Percentiles rank a stretch among this genome's conserved stretches.
phyloP scores from a whole-genome alignment of 192 early-diverging fungal species.

The Pecoramyces ruminantium region DNA sequence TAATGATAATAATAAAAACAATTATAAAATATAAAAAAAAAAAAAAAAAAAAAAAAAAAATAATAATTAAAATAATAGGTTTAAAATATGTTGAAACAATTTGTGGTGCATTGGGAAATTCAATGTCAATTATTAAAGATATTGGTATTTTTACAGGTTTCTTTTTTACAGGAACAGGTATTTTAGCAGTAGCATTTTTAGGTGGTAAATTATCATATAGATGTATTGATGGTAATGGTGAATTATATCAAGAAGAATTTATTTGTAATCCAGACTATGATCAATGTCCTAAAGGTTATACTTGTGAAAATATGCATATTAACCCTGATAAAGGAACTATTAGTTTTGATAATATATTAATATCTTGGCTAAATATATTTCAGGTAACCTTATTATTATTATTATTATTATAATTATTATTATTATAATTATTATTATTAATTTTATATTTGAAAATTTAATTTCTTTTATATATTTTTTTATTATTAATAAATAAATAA shows the following conservation, averaged over 20 bases:
- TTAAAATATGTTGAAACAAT: neutral
- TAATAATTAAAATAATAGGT: neutral
- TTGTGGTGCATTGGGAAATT: neutral
- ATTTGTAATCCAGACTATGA: neutral
- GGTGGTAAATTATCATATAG: neutral
- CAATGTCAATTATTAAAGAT: neutral
- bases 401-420: too few relatives aligned
- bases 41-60: too few relatives aligned
- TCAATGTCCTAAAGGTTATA: neutral
- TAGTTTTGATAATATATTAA: neutral
- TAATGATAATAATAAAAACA: too few relatives aligned
- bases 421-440: too few relatives aligned
- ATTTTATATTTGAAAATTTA: too few relatives aligned
- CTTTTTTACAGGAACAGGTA: neutral
- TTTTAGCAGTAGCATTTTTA: neutral
- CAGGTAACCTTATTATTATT: too few relatives aligned
- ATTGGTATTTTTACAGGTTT: neutral
- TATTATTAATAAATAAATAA: too few relatives aligned
- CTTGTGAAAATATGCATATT: neutral
- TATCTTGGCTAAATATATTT: neutral
- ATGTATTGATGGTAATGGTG: neutral
- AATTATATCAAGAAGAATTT: neutral
- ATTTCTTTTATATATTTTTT: too few relatives aligned
- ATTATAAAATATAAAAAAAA: too few relatives aligned
- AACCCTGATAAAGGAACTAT: neutral